Evolutionary conservation across 1,284 basidiomycete genomes (phyloP).

Genomic region (Cystobasidium sp.): DNA sequence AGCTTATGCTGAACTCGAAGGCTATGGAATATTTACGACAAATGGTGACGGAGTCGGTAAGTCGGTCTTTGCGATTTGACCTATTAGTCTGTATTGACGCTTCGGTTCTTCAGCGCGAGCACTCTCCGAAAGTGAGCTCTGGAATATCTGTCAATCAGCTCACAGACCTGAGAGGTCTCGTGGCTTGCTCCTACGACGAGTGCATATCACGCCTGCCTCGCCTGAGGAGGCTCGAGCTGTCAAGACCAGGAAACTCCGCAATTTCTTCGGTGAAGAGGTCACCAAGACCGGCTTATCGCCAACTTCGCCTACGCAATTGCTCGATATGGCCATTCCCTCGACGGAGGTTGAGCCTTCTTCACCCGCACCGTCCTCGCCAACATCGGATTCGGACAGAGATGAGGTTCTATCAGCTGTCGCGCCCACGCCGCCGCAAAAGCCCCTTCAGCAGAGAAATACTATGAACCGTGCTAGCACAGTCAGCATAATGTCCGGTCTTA

Average conservation of each 20-base stretch:
- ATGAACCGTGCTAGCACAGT: constrained; percentile 91
- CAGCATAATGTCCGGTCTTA: constrained; percentile 89
- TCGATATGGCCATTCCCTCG: constrained; percentile 49
- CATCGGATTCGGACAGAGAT: constrained; percentile 29
- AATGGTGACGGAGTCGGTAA: constrained; percentile 66
- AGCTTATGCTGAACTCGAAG: constrained; percentile 66
- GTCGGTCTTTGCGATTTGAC: constrained; percentile 47
- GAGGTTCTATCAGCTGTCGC: constrained; percentile 42
- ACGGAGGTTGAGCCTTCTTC: constrained; percentile 51
- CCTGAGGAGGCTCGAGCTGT: constrained; percentile 45
- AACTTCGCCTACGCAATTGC: constrained; percentile 47
- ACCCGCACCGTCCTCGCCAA: constrained; percentile 46
- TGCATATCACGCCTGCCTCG: constrained; percentile 52
- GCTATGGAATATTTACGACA: constrained; percentile 79
- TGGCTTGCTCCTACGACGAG: constrained; percentile 74
- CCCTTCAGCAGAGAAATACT: constrained; percentile 61
- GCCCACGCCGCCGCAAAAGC: constrained; percentile 45
- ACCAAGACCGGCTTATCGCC: constrained; percentile 42
- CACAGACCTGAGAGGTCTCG: constrained; percentile 76
- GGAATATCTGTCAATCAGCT: constrained; percentile 82
- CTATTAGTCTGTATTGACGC: constrained; percentile 10
- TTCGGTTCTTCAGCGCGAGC: constrained; percentile 59
- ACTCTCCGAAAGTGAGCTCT: constrained; percentile 79
- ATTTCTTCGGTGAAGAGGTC: constrained; percentile 65
- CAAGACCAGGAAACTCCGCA: constrained; percentile 59